Evolutionary conservation across 2,329 filamentous ascomycete species (phyloP).

Genomic region (Aspergillus sp.): DNA sequence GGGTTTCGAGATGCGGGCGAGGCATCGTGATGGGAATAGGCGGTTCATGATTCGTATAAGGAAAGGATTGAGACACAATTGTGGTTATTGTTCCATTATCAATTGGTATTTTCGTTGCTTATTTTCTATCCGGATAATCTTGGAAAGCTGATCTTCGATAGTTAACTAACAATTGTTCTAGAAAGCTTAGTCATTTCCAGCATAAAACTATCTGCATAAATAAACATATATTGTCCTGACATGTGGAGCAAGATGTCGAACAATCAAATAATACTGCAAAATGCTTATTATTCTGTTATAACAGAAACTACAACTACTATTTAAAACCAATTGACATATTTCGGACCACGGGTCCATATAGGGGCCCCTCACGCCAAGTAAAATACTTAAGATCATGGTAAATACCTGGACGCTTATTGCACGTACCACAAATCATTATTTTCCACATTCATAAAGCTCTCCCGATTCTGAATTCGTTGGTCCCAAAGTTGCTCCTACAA

Average conservation of each 20-base stretch:
- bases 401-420: neutral
- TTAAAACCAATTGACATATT: too few species aligned
- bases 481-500: slow-evolving; percentile 25
- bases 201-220: neutral
- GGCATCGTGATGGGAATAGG: neutral
- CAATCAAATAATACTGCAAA: neutral
- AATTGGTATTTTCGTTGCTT: neutral
- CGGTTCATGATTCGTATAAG: slow-evolving; percentile 5
- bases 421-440: slow-evolving; percentile 5
- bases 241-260: neutral
- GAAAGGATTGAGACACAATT: neutral
- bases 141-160: neutral
- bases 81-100: slow-evolving; percentile 3
- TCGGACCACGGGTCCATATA: too few species aligned
- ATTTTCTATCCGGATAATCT: neutral
- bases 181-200: neutral
- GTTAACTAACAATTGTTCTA: too few species aligned
- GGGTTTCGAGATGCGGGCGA: neutral
- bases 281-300: too few species aligned
- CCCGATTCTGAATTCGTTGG: slow-evolving; percentile 19
- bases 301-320: too few species aligned
- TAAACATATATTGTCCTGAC: neutral
- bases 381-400: neutral
- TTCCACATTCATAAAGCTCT: neutral
- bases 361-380: too few species aligned